phyloP scores from a whole-genome alignment of 2,329 filamentous ascomycete genomes.

The Teratosphaeria destructans region DNA sequence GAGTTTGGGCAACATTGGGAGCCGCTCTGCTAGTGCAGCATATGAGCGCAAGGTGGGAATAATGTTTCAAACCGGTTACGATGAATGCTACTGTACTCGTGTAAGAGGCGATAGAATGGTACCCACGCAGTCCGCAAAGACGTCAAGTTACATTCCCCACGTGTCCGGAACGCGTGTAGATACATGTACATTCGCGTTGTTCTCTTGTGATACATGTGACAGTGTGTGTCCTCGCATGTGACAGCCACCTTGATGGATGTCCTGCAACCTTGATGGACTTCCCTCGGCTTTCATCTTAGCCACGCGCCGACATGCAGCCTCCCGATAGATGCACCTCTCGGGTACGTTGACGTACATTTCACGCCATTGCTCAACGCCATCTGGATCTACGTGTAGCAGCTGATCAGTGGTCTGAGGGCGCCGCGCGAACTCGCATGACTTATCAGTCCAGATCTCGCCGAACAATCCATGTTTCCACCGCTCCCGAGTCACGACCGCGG shows the following conservation, averaged over 20 bases:
- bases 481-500: background rate
- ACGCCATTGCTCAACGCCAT: background rate
- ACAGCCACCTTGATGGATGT: background rate
- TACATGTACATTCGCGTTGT: no score
- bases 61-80: background rate
- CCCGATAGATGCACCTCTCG: background rate
- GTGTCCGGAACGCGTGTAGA: no score
- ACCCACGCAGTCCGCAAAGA: background rate
- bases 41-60: background rate
- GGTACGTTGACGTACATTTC: background rate
- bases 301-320: background rate
- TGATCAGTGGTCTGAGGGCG: background rate
- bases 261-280: background rate
- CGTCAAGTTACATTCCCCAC: no score
- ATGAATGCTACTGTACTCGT: background rate
- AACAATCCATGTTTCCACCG: background rate
- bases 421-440: background rate
- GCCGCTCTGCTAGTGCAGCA: slow-evolving; percentile 8
- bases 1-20: background rate
- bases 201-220: no score
- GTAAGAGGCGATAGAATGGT: background rate
- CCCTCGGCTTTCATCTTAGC: background rate
- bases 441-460: background rate
- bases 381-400: background rate
- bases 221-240: background rate